These are phyloP conservation scores for Colletotrichum simmondsii DNA, from an alignment of 2,329 filamentous ascomycete species.

Conservation along the genomic window DNA sequence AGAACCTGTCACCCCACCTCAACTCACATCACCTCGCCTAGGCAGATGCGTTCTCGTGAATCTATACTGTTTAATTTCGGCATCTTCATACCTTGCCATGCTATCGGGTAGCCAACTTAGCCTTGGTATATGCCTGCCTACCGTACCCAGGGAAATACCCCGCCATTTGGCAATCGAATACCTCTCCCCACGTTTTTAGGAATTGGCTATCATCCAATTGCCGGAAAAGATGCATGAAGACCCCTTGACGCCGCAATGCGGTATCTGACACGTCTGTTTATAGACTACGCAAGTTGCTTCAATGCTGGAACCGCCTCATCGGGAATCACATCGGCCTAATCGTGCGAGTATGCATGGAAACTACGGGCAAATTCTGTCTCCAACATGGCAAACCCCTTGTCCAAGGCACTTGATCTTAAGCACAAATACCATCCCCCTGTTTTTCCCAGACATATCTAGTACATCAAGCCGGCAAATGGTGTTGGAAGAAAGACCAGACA, in stretches of 20 bases:
- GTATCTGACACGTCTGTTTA: neutral
- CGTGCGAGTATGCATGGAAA: neutral
- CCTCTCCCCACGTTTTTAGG: neutral
- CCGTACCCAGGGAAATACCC: neutral
- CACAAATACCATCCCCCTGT: neutral
- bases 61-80: neutral
- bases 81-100: neutral
- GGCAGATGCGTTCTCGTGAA: neutral
- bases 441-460: neutral
- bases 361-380: neutral
- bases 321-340: neutral
- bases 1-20: neutral
- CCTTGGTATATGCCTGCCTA: neutral
- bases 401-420: neutral
- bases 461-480: neutral
- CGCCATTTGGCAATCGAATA: neutral
- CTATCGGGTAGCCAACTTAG: neutral
- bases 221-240: neutral
- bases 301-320: neutral
- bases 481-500: neutral
- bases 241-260: neutral
- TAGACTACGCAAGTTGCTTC: neutral
- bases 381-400: neutral
- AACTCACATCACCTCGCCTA: neutral
- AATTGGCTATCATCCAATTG: neutral